These are phyloP conservation scores for Anisogramma anomala DNA, from an alignment of 2,329 filamentous ascomycete species.

Conservation along the genomic window DNA sequence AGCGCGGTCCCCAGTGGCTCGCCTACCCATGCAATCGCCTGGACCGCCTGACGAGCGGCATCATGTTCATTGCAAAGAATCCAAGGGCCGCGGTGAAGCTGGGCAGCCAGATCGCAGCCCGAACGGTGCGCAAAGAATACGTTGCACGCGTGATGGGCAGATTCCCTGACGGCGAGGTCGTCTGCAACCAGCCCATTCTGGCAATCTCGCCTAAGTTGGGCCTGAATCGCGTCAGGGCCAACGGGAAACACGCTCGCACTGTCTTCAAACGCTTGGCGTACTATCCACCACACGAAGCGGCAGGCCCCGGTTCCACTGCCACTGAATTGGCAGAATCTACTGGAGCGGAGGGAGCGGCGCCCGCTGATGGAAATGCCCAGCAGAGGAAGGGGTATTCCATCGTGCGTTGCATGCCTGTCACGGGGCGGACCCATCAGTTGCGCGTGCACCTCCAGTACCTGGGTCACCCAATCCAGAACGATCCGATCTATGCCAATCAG, in stretches of 20 bases:
- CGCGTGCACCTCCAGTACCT: slow-evolving; percentile 90
- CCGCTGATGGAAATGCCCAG: too few species aligned
- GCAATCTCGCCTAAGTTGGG: slow-evolving; percentile 92
- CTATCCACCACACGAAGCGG: slow-evolving; percentile 48
- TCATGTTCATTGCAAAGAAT: slow-evolving; percentile 96
- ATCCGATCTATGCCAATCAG: slow-evolving; percentile 94
- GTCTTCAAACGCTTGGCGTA: slow-evolving; percentile 91
- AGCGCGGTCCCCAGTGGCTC: slow-evolving; percentile 45
- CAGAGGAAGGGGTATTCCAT: slow-evolving; percentile 77
- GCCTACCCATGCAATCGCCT: slow-evolving; percentile 78
- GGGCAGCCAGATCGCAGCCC: slow-evolving; percentile 60
- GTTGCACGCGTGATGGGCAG: slow-evolving; percentile 80
- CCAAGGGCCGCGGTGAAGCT: slow-evolving; percentile 67
- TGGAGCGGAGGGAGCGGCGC: slow-evolving; percentile 25
- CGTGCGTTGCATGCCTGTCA: slow-evolving; percentile 85
- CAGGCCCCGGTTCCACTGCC: slow-evolving; percentile 14
- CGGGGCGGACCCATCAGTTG: slow-evolving; percentile 87
- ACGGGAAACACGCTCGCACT: slow-evolving; percentile 78
- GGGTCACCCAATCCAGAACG: slow-evolving; percentile 90
- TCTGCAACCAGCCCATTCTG: slow-evolving; percentile 89
- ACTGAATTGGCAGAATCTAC: slow-evolving; percentile 14
- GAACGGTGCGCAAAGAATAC: slow-evolving; percentile 91
- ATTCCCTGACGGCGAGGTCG: slow-evolving; percentile 82
- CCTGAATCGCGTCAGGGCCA: slow-evolving; percentile 85
- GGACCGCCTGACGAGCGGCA: slow-evolving; percentile 83